Base-by-base conservation (phyloP, 1,284 basidiomycete genomes). In the Pseudozyma tsukubaensis region DNA sequence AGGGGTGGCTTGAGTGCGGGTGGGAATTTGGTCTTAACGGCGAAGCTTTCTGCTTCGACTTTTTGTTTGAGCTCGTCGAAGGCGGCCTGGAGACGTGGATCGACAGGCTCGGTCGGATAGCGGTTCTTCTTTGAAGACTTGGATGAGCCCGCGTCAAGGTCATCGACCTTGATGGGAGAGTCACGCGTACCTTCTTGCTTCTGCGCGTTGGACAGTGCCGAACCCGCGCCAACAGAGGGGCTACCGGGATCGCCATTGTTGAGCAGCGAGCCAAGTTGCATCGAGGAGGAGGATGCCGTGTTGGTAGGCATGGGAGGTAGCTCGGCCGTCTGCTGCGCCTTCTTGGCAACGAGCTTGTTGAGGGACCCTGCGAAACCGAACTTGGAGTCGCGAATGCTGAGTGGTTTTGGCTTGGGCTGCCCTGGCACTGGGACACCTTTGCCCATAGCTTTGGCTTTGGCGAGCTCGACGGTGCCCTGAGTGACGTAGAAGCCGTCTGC, bases 401-500 rank as follows among this genome's bases (percentile, higher is more conserved):
- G 59, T 43, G 69, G 65, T 34, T 69, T 60, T 10, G 61, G 45
- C 50, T 43, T 45, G 35, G 66, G 60, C 29, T 61, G 59, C 21
- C 21, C 55, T 11, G 63, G 50, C 8, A 61, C 21, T 0, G 61
- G 57, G 36, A 64, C 60, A 12, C 49, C 61, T 42, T 69, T 60
- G 44, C 44, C 64, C 45, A 52, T 24, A 14, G 59, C 60, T 55
- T 78, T 76, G 32, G 68, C 56, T 44, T 67, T 72, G 19, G 67
- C 77, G 11, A 83, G 74, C 54, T 85, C 83, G 35, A 85, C 77
- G n/a, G 60, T 51, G 8, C 85, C 85, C 24, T 65, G 44, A 1
- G 80, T 79, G 19, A 97, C 94, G 80, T 95, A 97, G 86, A 95
- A 97, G 0, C 95, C 95, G 78, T 93, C 91, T 78, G 95, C 92